phyloP scores from a whole-genome alignment of 441 rosid species.

The Flueggea neowawraea region DNA sequence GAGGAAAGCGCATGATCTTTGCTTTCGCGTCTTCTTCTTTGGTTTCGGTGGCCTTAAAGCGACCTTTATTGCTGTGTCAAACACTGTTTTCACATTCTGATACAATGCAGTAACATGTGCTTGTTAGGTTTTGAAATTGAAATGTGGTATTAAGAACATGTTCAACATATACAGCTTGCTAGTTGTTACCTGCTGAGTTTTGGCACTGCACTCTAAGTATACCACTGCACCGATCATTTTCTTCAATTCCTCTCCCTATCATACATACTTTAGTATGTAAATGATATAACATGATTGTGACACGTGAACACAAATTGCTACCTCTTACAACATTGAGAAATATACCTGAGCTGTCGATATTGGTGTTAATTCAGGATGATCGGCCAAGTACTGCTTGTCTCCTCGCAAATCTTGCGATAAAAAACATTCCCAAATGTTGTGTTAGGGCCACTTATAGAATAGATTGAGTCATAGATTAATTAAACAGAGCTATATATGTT shows the following conservation, averaged over 20 bases:
- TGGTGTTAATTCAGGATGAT: slow-evolving; percentile 65
- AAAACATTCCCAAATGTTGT: no score
- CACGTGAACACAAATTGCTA: not conserved
- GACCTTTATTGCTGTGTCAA: slow-evolving; percentile 78
- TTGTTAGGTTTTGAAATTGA: no score
- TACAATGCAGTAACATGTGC: not conserved
- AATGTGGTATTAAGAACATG: no score
- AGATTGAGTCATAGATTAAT: no score
- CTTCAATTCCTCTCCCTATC: slow-evolving; percentile 85
- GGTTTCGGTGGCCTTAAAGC: slow-evolving; percentile 73
- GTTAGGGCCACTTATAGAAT: no score
- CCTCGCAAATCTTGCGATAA: slow-evolving; percentile 62
- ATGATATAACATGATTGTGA: no score
- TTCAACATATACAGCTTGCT: no score
- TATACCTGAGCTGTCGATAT: slow-evolving; percentile 66
- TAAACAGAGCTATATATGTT: no score
- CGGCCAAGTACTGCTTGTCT: slow-evolving; percentile 60
- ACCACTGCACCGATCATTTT: slow-evolving; percentile 74
- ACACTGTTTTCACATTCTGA: slow-evolving; percentile 84
- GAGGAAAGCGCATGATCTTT: slow-evolving; percentile 49
- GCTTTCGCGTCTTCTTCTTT: slow-evolving; percentile 52
- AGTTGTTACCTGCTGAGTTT: slow-evolving; percentile 73
- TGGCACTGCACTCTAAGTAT: slow-evolving; percentile 91
- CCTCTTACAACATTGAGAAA: not conserved
- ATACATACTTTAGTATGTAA: not conserved